These are phyloP conservation scores for Diaporthe aspalathi DNA, from an alignment of 2,329 filamentous ascomycete species.

Conservation along the genomic window DNA sequence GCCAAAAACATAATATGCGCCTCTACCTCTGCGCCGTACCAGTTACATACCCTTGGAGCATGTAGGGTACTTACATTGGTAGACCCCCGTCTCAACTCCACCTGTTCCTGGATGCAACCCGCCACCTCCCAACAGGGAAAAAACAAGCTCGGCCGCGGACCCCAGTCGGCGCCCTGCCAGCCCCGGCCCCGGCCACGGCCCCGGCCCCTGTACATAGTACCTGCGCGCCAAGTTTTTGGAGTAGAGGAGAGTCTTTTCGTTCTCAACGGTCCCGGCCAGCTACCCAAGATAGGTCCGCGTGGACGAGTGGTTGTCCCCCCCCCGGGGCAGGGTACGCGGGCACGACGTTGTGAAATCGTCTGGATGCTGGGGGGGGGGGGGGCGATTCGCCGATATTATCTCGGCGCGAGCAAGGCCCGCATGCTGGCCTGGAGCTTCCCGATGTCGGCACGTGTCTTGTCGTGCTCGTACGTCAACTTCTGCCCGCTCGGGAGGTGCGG, in stretches of 20 bases:
- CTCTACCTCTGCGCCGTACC: neutral
- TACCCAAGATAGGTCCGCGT: conserved; percentile 21
- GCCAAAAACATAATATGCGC: neutral
- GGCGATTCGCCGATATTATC: conserved; percentile 24
- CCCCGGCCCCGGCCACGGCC: conserved; percentile 17
- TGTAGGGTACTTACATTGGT: too few species aligned
- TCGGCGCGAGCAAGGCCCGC: neutral
- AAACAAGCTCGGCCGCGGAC: conserved; percentile 29
- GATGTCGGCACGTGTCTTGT: conserved; percentile 17
- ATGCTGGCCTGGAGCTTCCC: conserved; percentile 1
- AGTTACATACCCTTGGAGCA: neutral
- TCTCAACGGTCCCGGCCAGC: conserved; percentile 25
- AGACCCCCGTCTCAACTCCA: neutral
- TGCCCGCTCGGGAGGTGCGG: neutral
- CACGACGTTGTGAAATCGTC: conserved; percentile 2
- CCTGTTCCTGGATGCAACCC: conserved; percentile 32
- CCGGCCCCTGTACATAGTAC: neutral
- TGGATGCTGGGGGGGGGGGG: conserved; percentile 9
- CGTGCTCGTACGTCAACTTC: neutral
- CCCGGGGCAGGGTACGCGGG: neutral
- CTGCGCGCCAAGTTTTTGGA: conserved; percentile 15
- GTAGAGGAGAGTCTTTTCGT: neutral
- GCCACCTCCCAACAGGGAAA: conserved; percentile 8
- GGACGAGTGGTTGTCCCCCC: neutral
- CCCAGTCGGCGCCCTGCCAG: conserved; percentile 2